Evolutionary conservation across 1,284 basidiomycete species (phyloP).

Genomic region (Tylopilus sp.): DNA sequence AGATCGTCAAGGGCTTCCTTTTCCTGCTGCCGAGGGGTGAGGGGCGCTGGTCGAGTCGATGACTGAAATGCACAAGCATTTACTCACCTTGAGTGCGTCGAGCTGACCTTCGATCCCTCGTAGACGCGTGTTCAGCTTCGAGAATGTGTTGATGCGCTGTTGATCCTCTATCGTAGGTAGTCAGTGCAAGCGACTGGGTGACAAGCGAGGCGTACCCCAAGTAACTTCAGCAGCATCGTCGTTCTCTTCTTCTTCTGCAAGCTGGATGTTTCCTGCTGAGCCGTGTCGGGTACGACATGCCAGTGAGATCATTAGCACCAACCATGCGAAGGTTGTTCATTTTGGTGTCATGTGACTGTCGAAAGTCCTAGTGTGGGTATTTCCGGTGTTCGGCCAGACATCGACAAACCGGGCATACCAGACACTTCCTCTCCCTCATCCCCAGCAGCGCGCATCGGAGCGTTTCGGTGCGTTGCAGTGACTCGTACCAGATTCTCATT

Average conservation of each 20-base stretch:
- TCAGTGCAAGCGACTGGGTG: neutral
- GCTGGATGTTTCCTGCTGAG: slow-evolving; percentile 48
- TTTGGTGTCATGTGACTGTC: neutral
- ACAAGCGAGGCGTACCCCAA: slow-evolving; percentile 74
- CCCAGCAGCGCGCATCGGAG: too few species aligned
- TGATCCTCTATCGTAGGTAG: slow-evolving; percentile 83
- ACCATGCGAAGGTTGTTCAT: slow-evolving; percentile 69
- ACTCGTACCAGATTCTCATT: too few species aligned
- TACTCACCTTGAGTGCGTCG: slow-evolving; percentile 72
- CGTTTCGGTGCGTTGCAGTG: neutral
- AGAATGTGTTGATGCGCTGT: slow-evolving; percentile 93
- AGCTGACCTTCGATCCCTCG: slow-evolving; percentile 81
- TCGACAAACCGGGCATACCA: too few species aligned
- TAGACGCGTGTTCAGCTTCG: slow-evolving; percentile 88
- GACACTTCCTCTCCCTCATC: too few species aligned
- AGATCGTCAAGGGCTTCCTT: slow-evolving; percentile 95
- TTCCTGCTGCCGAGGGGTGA: slow-evolving; percentile 71
- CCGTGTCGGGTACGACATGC: neutral
- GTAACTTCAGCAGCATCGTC: slow-evolving; percentile 91
- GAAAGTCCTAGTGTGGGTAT: too few species aligned
- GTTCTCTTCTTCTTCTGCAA: slow-evolving; percentile 82
- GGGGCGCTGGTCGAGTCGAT: slow-evolving; percentile 8
- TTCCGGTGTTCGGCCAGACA: too few species aligned
- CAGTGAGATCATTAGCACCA: slow-evolving; percentile 25
- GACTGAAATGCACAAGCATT: too few species aligned